Conservation (phyloP, 2,329 filamentous ascomycete genomes). For the Verticillium nonalfalfae region DNA sequence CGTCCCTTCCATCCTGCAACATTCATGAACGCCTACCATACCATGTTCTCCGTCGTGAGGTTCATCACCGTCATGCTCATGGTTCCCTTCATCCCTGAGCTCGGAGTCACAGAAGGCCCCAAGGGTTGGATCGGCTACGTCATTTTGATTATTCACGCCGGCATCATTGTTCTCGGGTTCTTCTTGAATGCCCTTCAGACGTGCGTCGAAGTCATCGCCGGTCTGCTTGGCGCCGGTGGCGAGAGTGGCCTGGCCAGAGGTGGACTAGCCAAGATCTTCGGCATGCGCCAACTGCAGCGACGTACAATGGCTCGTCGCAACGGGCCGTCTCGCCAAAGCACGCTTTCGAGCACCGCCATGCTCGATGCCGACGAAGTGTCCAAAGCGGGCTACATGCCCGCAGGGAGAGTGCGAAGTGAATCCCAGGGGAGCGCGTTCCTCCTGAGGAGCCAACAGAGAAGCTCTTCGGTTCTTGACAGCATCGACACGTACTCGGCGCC, state of each 20-base stretch:
- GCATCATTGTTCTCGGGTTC: conserved; percentile 85
- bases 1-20: conserved; percentile 84
- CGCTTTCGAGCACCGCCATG: conserved; percentile 78
- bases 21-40: conserved; percentile 96
- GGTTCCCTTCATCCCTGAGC: conserved; percentile 76
- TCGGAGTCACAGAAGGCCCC: conserved; percentile 69
- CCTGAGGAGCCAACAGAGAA: conserved; percentile 35
- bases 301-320: conserved; percentile 55
- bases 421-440: conserved; percentile 52
- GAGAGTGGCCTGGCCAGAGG: conserved; percentile 72
- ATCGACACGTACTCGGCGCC: conserved; percentile 37
- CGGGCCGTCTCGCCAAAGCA: conserved; percentile 67
- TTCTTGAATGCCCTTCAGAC: conserved; percentile 89
- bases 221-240: conserved; percentile 75
- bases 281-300: conserved; percentile 80
- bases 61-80: conserved; percentile 71
- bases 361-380: conserved; percentile 61
- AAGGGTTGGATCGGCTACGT: conserved; percentile 96
- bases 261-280: conserved; percentile 84
- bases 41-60: conserved; percentile 71
- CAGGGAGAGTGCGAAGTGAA: conserved; percentile 52
- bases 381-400: conserved; percentile 52
- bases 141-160: conserved; percentile 78
- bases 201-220: conserved; percentile 78
- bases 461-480: conserved; percentile 49